phyloP scores from a whole-genome alignment of 2,329 filamentous ascomycete genomes.

The Pseudogymnoascus sp. region DNA sequence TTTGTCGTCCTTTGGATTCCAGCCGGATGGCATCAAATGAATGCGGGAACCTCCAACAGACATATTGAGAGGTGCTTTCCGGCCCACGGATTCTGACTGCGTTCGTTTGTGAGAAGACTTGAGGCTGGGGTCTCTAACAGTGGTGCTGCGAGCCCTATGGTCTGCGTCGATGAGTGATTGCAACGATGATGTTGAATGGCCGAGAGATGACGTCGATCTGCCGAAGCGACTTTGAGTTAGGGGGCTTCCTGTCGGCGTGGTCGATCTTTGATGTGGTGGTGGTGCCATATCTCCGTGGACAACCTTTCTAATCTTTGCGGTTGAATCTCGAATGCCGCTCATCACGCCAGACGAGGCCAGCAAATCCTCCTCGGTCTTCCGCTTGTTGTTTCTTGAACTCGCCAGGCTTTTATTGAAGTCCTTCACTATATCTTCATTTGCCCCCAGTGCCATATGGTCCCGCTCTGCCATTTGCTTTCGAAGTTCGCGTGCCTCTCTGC shows the following conservation, averaged over 20 bases:
- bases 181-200: constrained; percentile 4
- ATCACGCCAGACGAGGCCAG: constrained; percentile 22
- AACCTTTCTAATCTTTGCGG: constrained; percentile 18
- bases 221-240: background rate
- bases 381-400: constrained; percentile 13
- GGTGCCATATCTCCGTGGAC: constrained; percentile 15
- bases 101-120: constrained; percentile 6
- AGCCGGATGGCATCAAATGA: background rate
- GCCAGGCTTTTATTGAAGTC: constrained; percentile 21
- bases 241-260: constrained; percentile 2
- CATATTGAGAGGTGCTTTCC: background rate
- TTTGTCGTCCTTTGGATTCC: constrained; percentile 5
- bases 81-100: background rate
- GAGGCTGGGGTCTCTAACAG: background rate
- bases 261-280: background rate
- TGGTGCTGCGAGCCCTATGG: background rate
- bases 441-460: constrained; percentile 8
- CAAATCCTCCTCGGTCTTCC: constrained; percentile 22
- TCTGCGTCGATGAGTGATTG: constrained; percentile 7
- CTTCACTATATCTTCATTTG: constrained; percentile 22
- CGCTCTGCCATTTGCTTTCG: constrained; percentile 25
- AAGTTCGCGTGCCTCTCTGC: constrained; percentile 24
- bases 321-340: constrained; percentile 22
- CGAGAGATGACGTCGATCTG: constrained; percentile 1
- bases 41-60: constrained; percentile 5